Evolutionary conservation across 164 flowering plant species (phyloP), one percentile per base, ranked within the genome.

Genomic region (Liriodendron chinense): DNA sequence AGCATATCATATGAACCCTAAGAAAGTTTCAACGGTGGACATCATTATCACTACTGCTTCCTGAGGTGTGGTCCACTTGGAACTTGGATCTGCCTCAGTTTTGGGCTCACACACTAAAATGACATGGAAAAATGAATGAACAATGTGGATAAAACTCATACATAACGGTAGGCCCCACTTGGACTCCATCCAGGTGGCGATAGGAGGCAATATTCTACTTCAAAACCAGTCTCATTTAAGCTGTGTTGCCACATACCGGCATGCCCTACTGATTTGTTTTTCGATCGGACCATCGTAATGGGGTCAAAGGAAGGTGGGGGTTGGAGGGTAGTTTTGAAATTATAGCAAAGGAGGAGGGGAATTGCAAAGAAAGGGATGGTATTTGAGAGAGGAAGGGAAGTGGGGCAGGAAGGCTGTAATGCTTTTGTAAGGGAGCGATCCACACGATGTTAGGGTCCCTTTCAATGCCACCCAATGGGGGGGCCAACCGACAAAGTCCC

Each of bases 401-500:
- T 8, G 14, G 63, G 25, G 9, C 28, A 0, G 71, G 1, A 10
- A 7, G 48, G 47, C 67, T 74, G 73, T 57, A 62, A 74, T 77
- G 72, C 68, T 23, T 77, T 81, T 43, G 78, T 72, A 74, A 57
- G 63, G 79, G 77, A 75, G 66, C 71, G 56, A 80, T 70, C 83
- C 86, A 81, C 86, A 77, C 76, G 85, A 80, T 76, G 80, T 70
- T 62, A 53, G 61, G 76, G 89, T 81, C 89, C 72, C 72, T 59
- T 47, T 80, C 79, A 20, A 53, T 86, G 87, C 77, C 59, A 74
- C 86, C 86, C 87, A 84, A 80, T 53, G 67, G 79, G 89, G 90
- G 61, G 75, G 84, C 91, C 89, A 85, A 80, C 79, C 81, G 92
- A 89, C 92, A 84, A 75, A 68, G 64, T 65, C 74, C 61, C 64